Conservation (phyloP, 1,139 yeast genomes). For the Saccharomycopsis crataegensis region DNA sequence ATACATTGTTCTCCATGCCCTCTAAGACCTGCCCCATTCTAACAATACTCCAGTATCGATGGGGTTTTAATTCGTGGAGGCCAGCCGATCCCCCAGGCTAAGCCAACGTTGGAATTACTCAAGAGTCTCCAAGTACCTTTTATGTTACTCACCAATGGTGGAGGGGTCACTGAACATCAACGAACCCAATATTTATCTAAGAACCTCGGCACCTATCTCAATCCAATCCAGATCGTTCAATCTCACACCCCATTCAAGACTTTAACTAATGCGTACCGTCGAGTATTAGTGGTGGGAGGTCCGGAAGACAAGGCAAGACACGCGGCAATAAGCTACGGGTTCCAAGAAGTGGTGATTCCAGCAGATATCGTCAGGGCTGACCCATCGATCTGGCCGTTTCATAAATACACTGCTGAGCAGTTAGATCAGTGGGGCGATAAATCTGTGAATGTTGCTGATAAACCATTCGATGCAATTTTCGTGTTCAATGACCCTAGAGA, state of each 20-base stretch:
- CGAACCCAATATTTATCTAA: slow-evolving; percentile 52
- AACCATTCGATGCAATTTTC: slow-evolving; percentile 67
- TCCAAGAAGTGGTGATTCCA: slow-evolving; percentile 68
- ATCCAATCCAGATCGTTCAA: slow-evolving; percentile 67
- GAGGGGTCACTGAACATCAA: slow-evolving; percentile 66
- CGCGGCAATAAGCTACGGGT: slow-evolving; percentile 78
- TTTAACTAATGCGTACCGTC: slow-evolving; percentile 43
- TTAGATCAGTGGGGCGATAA: slow-evolving; percentile 37
- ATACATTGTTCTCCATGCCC: not conserved
- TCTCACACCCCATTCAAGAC: slow-evolving; percentile 86
- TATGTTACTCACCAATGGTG: slow-evolving; percentile 86
- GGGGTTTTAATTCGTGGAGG: slow-evolving; percentile 87
- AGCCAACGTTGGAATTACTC: slow-evolving; percentile 52
- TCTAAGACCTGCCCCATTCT: too few relatives aligned
- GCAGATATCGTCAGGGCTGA: slow-evolving; percentile 57
- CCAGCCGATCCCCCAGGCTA: slow-evolving; percentile 61
- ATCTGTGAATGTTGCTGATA: slow-evolving; percentile 22
- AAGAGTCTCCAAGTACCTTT: slow-evolving; percentile 61
- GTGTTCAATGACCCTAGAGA: slow-evolving; percentile 92
- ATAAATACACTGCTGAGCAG: slow-evolving; percentile 43
- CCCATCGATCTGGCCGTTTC: slow-evolving; percentile 69
- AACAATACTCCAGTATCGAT: slow-evolving; percentile 42
- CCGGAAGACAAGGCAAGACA: slow-evolving; percentile 58
- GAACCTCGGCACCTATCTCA: slow-evolving; percentile 43
- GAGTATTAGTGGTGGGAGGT: slow-evolving; percentile 83